phyloP scores from a whole-genome alignment of 352 stramenopile species.

The Globisporangium barbulae region DNA sequence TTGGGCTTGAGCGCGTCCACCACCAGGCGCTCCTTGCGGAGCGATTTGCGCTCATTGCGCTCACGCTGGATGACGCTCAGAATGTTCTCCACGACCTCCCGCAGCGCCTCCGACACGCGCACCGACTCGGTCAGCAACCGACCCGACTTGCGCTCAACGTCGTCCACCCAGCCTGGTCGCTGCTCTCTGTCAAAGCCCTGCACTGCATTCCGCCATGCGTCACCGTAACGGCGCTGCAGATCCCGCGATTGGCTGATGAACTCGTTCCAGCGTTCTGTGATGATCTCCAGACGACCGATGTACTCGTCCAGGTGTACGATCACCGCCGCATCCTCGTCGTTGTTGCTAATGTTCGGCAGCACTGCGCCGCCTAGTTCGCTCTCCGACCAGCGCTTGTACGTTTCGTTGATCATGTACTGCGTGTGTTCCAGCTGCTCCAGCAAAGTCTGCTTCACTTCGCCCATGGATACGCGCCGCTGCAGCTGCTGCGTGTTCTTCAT shows the following conservation, averaged over 20 bases:
- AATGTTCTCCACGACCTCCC: constrained; percentile 49
- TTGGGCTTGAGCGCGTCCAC: constrained; percentile 17
- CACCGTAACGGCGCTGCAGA: constrained; percentile 44
- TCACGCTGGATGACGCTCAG: constrained; percentile 38
- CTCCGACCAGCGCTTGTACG: constrained; percentile 69
- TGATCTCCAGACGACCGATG: constrained; percentile 46
- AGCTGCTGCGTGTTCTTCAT: constrained; percentile 53
- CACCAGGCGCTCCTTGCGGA: constrained; percentile 25
- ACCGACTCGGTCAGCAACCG: constrained; percentile 49
- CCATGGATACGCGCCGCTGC: constrained; percentile 46
- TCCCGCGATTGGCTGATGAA: constrained; percentile 54
- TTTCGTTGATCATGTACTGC: constrained; percentile 73
- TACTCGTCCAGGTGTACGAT: constrained; percentile 55
- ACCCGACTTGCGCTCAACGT: constrained; percentile 54
- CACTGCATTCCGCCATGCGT: constrained; percentile 34
- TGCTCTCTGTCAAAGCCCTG: constrained; percentile 29
- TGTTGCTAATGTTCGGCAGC: constrained; percentile 9
- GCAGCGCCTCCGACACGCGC: constrained; percentile 53
- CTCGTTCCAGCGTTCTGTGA: constrained; percentile 53
- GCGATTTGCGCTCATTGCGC: constrained; percentile 33
- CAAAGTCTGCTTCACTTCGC: constrained; percentile 69
- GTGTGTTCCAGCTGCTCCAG: constrained; percentile 74
- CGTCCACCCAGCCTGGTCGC: constrained; percentile 46
- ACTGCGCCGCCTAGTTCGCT: constrained; percentile 36
- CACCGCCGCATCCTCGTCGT: constrained; percentile 23